Evolutionary conservation across 306 rosid species (phyloP).

Genomic region (Vicia faba): DNA sequence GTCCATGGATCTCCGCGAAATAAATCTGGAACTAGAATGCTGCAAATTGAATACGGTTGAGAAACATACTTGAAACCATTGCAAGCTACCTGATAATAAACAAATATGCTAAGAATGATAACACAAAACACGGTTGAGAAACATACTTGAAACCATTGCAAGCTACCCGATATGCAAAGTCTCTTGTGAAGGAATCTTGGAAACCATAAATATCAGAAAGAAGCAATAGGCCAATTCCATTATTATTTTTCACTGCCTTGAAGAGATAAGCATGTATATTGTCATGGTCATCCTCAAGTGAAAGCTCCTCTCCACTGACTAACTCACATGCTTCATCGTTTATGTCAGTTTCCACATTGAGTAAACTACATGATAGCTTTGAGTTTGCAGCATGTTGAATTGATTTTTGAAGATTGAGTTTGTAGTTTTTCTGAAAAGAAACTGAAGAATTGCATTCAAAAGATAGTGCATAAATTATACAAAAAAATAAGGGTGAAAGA

Average conservation of each 20-base stretch:
- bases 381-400: constrained; percentile 30
- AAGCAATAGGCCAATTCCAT: constrained; percentile 71
- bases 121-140: constrained; percentile 15
- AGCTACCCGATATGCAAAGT: constrained; percentile 78
- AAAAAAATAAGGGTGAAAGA: not conserved
- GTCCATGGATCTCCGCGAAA: constrained; percentile 71
- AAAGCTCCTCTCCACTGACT: constrained; percentile 72
- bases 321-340: constrained; percentile 76
- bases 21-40: constrained; percentile 82
- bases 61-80: constrained; percentile 75
- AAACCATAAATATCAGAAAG: constrained; percentile 73
- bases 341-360: constrained; percentile 46
- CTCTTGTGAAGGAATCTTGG: constrained; percentile 70
- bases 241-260: constrained; percentile 80
- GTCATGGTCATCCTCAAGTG: constrained; percentile 61
- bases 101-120: constrained; percentile 17
- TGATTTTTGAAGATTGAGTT: constrained; percentile 37
- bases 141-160: constrained; percentile 85
- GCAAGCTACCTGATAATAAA: constrained; percentile 63
- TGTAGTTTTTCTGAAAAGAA: constrained; percentile 57
- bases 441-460: constrained; percentile 61
- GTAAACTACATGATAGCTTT: constrained; percentile 50
- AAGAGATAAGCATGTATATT: constrained; percentile 63
- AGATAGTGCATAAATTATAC: not conserved
- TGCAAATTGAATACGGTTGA: constrained; percentile 48